phyloP scores from a whole-genome alignment of 805 yeast genomes.

The Ogataea corticis region DNA sequence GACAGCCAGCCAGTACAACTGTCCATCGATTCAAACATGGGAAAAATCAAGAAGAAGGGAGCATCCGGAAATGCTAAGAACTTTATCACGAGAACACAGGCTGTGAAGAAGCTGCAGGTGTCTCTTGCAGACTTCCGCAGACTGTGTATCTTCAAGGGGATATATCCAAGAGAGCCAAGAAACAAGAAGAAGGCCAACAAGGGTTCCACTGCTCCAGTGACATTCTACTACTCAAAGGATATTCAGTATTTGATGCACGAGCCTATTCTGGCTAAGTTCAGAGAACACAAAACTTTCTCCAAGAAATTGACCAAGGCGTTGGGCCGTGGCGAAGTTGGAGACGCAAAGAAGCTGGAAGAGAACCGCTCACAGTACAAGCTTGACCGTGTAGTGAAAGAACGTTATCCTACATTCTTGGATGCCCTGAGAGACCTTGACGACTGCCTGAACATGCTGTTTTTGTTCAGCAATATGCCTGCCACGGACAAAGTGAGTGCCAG shows the following conservation, averaged over 20 bases:
- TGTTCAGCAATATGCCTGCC: constrained; percentile 94
- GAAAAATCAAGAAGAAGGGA: constrained; percentile 79
- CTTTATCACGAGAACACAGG: constrained; percentile 92
- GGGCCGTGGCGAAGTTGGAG: constrained; percentile 87
- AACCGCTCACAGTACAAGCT: constrained; percentile 82
- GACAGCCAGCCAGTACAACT: too few species aligned
- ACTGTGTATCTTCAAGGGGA: constrained; percentile 96
- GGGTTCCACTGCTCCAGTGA: constrained; percentile 95
- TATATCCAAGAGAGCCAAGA: constrained; percentile 94
- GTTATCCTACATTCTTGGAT: constrained; percentile 92
- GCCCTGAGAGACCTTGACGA: constrained; percentile 94
- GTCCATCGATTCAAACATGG: constrained; percentile 36
- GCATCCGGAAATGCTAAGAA: constrained; percentile 87
- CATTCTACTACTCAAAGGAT: constrained; percentile 92
- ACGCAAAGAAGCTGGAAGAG: constrained; percentile 82
- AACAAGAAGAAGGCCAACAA: constrained; percentile 96
- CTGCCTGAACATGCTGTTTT: constrained; percentile 90
- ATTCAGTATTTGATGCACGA: constrained; percentile 94
- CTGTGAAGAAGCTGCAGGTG: constrained; percentile 86
- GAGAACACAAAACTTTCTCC: constrained; percentile 94
- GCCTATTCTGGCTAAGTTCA: constrained; percentile 85
- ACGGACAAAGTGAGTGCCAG: constrained; percentile 77
- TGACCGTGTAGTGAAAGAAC: constrained; percentile 88
- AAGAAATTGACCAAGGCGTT: constrained; percentile 86
- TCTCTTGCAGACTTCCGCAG: constrained; percentile 96